Evolutionary conservation across 345 rosid genomes (phyloP).

Genomic region (Lepidium sativum): DNA sequence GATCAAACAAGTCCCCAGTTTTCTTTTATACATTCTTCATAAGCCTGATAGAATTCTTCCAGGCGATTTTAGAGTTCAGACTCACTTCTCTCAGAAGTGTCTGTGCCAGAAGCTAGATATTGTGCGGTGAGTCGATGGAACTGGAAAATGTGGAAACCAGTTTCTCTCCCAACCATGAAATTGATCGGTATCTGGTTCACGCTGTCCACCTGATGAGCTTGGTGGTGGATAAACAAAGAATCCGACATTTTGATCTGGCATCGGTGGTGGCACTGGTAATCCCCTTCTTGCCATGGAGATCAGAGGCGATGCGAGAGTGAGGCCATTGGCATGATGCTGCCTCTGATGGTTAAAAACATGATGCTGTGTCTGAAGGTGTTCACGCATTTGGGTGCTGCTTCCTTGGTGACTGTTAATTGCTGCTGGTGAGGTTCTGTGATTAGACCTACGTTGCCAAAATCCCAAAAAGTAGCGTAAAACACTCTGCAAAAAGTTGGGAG

Average conservation of each 20-base stretch:
- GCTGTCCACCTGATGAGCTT: conserved; percentile 36
- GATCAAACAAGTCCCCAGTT: conserved; percentile 19
- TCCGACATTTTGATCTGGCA: conserved; percentile 37
- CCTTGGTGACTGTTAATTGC: conserved; percentile 39
- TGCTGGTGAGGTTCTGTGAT: conserved; percentile 43
- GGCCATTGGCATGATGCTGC: conserved; percentile 35
- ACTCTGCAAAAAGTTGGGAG: not conserved
- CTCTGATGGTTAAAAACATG: conserved; percentile 42
- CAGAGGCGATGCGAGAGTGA: conserved; percentile 30
- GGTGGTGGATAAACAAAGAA: conserved; percentile 43
- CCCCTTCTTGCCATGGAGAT: conserved; percentile 44
- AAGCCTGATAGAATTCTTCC: conserved; percentile 12
- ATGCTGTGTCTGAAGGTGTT: conserved; percentile 35
- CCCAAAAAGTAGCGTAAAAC: not conserved
- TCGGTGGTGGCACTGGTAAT: conserved; percentile 26
- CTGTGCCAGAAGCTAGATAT: conserved; percentile 24
- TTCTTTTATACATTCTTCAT: conserved; percentile 28
- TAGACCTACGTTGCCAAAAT: conserved; percentile 33
- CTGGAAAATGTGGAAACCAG: conserved; percentile 25
- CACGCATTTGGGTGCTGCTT: conserved; percentile 35
- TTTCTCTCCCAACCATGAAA: conserved; percentile 35
- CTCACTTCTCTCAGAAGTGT: conserved; percentile 19
- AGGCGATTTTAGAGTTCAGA: not conserved
- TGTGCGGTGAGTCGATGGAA: conserved; percentile 5
- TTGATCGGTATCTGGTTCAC: conserved; percentile 31